Percentiles rank a stretch among this genome's conserved stretches.
These are phyloP conservation scores for Ceratocystis colombiana DNA, from an alignment of 2,329 filamentous ascomycete genomes.

Conservation along the genomic window DNA sequence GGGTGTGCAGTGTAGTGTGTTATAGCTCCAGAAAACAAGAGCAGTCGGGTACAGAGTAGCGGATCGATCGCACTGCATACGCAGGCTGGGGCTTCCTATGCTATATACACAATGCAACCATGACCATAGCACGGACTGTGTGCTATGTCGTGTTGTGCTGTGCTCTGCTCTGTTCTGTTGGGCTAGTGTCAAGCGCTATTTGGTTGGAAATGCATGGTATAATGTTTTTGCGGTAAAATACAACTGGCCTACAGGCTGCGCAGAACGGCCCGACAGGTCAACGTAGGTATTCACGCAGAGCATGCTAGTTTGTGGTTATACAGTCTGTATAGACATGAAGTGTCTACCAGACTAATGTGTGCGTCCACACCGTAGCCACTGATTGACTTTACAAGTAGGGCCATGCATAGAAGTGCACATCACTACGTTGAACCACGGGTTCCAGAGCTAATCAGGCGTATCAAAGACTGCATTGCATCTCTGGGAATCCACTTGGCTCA, in stretches of 20 bases:
- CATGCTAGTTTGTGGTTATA: constrained; percentile 1
- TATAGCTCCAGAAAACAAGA: background rate
- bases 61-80: background rate
- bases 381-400: background rate
- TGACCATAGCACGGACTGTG: background rate
- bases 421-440: background rate
- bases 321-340: background rate
- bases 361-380: background rate
- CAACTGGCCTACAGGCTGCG: background rate
- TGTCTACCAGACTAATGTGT: background rate
- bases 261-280: background rate
- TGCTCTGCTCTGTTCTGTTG: background rate
- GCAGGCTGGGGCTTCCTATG: background rate
- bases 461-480: constrained; percentile 2
- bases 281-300: background rate
- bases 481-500: constrained; percentile 4
- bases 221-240: background rate
- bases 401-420: background rate
- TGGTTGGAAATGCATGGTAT: background rate
- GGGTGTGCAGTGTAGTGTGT: background rate
- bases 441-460: background rate
- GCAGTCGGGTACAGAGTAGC: background rate
- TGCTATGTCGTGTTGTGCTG: background rate
- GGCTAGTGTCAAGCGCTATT: background rate
- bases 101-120: constrained; percentile 9